Evolutionary conservation across 148 eudicot genomes (phyloP).

Genomic region (Tetragonia tetragonoides): DNA sequence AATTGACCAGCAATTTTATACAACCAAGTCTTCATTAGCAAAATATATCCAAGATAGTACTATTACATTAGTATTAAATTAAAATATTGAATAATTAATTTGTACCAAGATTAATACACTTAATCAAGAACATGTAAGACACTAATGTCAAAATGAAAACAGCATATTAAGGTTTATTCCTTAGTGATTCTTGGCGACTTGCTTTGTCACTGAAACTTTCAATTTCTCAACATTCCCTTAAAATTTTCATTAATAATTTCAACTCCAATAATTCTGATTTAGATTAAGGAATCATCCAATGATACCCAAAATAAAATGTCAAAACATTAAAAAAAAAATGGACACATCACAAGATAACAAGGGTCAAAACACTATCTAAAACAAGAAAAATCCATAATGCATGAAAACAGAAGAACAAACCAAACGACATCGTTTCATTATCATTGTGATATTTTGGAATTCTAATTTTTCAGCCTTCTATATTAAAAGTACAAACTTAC

Average conservation of each 20-base stretch:
- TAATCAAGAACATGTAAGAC: conserved; percentile 36
- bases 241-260: conserved; percentile 7
- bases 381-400: background rate
- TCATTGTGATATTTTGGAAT: no score
- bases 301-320: background rate
- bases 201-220: conserved; percentile 14
- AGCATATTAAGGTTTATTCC: conserved; percentile 41
- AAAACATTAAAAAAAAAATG: background rate
- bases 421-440: background rate
- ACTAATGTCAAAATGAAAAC: conserved; percentile 23
- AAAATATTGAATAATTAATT: background rate
- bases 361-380: conserved; percentile 13
- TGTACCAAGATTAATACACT: conserved; percentile 1
- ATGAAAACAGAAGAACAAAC: background rate
- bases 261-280: no score
- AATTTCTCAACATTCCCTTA: conserved; percentile 6
- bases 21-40: conserved; percentile 7
- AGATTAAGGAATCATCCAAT: background rate
- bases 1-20: conserved; percentile 24
- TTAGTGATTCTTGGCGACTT: conserved; percentile 23
- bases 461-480: no score
- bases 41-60: background rate
- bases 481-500: no score
- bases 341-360: background rate
- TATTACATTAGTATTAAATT: background rate